Percentiles rank a stretch among this genome's conserved stretches.
phyloP scores from a whole-genome alignment of 2,329 filamentous ascomycete species.

The Hypoxylon sp. region DNA sequence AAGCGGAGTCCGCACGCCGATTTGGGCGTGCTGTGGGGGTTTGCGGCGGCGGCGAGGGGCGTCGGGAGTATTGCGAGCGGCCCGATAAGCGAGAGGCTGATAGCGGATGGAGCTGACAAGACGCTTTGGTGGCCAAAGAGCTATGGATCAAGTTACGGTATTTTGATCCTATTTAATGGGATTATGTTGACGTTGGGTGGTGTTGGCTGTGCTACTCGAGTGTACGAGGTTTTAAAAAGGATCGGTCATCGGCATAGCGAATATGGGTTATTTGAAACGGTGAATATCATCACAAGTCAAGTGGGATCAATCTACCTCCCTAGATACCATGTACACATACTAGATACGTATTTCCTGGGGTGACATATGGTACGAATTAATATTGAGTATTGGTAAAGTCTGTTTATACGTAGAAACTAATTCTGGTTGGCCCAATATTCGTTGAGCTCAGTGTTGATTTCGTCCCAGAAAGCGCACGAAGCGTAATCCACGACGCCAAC shows the following conservation, averaged over 20 bases:
- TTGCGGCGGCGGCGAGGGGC: constrained; percentile 33
- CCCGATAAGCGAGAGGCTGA: constrained; percentile 31
- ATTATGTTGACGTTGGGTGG: constrained; percentile 29
- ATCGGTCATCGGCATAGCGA: constrained; percentile 30
- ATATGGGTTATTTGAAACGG: background rate
- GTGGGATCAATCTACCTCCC: too few relatives aligned
- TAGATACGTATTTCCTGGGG: too few relatives aligned
- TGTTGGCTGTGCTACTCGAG: constrained; percentile 24
- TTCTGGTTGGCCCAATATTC: constrained; percentile 10
- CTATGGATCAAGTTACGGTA: constrained; percentile 31
- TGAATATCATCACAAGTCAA: too few relatives aligned
- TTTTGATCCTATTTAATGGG: constrained; percentile 32
- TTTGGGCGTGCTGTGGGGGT: constrained; percentile 32
- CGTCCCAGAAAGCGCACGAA: constrained; percentile 39
- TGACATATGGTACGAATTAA: too few relatives aligned
- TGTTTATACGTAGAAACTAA: background rate
- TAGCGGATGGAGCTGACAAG: constrained; percentile 19
- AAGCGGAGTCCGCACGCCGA: constrained; percentile 30
- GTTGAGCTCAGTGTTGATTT: constrained; percentile 37
- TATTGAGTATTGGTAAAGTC: background rate
- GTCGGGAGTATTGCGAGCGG: constrained; percentile 33
- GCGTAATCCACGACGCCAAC: constrained; percentile 36
- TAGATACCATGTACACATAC: too few relatives aligned
- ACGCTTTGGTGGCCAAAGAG: constrained; percentile 25
- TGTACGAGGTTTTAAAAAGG: constrained; percentile 27